Base-by-base conservation (phyloP, 257 asterid genomes). In the Cinchona pubescens region DNA sequence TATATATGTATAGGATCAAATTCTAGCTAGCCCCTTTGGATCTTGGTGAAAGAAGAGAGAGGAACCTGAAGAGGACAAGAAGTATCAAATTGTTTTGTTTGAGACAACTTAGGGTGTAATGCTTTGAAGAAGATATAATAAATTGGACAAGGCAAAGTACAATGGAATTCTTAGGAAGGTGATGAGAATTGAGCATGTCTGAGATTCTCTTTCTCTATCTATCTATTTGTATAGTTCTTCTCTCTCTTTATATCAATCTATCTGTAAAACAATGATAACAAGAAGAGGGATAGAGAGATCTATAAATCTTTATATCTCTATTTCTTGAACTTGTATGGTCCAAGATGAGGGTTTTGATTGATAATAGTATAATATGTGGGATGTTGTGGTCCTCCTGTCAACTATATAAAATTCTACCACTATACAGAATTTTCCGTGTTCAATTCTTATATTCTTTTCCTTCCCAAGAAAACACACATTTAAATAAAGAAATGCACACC, bases 321-420 rank as follows among this genome's bases (percentile, higher is more conserved):
- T 78, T 75, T 76, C 76, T 76, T 76, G 71, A 82, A 78, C 45
- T 77, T 83, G 25, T 70, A 82, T 83, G 84, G 90, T 84, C 85
- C 88, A 46, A 71, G 38, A 69, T 69, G 79, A 62, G 74, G 76
- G 58, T 65, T 49, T 74, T 68, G 55, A 62, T 75, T 53, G 42
- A 45, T 67, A 16, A n/a, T n/a, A n/a, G n/a, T n/a, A n/a, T n/a
- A n/a, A 42, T 30, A 66, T 75, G 88, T 82, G 84, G 82, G 82
- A 61, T 82, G 78, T 58, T 59, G 29, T 59, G 72, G 55, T 76
- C 77, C 79, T 84, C 80, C 79, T 86, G 84, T 77, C 85, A 79
- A 67, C 71, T 79, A 67, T 83, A 81, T 67, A 60, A 70, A 79
- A 82, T 73, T 55, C 75, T 66, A 71, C 76, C 80, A 30, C 35